Base-by-base conservation (phyloP, 352 stramenopile species). In the Blastocystis sp. region DNA sequence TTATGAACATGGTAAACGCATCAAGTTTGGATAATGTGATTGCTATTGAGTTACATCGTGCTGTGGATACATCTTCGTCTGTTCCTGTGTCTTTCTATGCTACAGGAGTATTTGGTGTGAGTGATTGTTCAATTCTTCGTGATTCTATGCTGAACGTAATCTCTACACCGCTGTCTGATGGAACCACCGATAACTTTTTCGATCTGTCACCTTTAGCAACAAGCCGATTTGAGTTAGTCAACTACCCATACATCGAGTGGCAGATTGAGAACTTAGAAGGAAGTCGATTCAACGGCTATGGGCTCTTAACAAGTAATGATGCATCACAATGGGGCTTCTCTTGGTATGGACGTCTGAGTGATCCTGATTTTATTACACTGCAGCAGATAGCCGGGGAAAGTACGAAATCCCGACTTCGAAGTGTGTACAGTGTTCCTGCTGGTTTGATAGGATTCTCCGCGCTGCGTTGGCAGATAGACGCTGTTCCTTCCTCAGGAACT, bases 101-200 rank as follows among this genome's bases (percentile, higher is more conserved):
- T 9, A 80, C 70, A 3, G 70, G 70, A 29, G 70, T 80, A 39
- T 80, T 80, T 61, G 70, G 43, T 13, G 70, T 80, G 23, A 56
- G 63, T 37, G 43, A 61, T n/a, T 80, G 70, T 37, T 80, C 70
- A 29, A 64, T 56, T 26, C 47, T 80, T 3, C 37, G 54, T 13
- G 70, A 80, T 50, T 64, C 70, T n/a, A 66, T 62, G 23, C 4
- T 47, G 15, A n/a, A 13, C 11, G 13, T 63, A 15, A 64, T 3
- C 47, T 59, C 41, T 8, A 80, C 64, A 0, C 4, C n/a, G 0
- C 26, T 50, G 7, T 37, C 34, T 9, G 53, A 39, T 0, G 64
- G 64, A n/a, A 56, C 29, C 15, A 29, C 56, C 0, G 39, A 55
- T 20, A 26, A 26, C 15, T 29, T 76, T 43, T 56, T 76, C 37